A percentile compares a stretch with the other conserved stretches of the same genome.
Conservation (phyloP, 805 yeast species). For the Kazachstania taianensis region DNA sequence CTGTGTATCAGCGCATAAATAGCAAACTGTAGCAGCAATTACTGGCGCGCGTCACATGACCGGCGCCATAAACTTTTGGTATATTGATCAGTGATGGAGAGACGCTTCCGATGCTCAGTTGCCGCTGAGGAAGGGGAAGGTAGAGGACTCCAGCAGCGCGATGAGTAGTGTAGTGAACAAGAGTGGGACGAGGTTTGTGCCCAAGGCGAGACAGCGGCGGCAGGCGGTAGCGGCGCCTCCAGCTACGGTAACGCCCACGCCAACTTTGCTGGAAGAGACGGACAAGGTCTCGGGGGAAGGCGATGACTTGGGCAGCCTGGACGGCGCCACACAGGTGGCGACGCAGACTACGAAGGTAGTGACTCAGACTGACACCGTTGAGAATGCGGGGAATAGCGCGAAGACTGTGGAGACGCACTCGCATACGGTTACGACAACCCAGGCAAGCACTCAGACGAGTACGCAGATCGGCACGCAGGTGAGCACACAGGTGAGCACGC, state of each 20-base stretch:
- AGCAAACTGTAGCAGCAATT: too few species aligned
- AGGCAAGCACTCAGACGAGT: too few species aligned
- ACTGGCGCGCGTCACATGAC: too few species aligned
- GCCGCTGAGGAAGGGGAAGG: too few species aligned
- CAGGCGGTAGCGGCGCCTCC: conserved; percentile 20
- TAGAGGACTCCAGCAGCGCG: too few species aligned
- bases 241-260: neutral
- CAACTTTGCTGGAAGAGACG: neutral
- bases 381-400: neutral
- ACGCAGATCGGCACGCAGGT: neutral
- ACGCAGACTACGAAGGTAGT: too few species aligned
- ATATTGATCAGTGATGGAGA: too few species aligned
- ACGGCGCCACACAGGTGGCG: conserved; percentile 6
- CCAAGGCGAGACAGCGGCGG: conserved; percentile 41
- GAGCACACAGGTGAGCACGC: neutral
- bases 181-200: conserved; percentile 55
- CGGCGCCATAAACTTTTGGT: too few species aligned
- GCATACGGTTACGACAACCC: neutral
- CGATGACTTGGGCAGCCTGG: conserved; percentile 3
- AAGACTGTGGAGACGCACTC: neutral
- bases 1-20: too few species aligned
- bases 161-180: conserved; percentile 36
- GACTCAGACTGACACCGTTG: too few species aligned
- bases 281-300: conserved; percentile 1
- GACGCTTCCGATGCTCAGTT: too few species aligned